Evolutionary conservation across 345 rosid genomes (phyloP).

Genomic region (Aegle marmelos): DNA sequence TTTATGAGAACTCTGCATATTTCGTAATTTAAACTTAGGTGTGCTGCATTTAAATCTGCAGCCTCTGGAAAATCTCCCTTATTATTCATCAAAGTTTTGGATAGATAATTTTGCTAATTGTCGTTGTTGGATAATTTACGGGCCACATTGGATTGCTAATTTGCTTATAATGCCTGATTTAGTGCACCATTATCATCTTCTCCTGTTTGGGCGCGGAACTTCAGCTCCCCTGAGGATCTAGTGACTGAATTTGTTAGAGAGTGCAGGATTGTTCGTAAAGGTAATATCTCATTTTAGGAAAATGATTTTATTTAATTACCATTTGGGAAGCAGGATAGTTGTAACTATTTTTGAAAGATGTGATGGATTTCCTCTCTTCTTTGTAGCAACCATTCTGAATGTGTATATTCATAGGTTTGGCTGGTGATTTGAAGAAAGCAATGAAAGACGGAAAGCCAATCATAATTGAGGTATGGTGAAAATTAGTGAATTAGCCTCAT

Average conservation of each 20-base stretch:
- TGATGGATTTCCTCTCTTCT: constrained; percentile 1
- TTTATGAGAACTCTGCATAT: background rate
- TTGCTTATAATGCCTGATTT: constrained; percentile 1
- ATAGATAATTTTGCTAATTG: background rate
- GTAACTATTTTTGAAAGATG: background rate
- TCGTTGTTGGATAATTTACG: background rate
- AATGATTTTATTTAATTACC: background rate
- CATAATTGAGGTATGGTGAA: constrained; percentile 72
- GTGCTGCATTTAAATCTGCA: background rate
- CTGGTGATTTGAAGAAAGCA: constrained; percentile 98
- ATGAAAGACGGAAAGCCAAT: constrained; percentile 99
- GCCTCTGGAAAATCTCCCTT: background rate
- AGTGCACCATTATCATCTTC: constrained; percentile 94
- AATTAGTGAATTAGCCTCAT: background rate
- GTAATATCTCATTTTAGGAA: constrained; percentile 32
- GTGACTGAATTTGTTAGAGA: constrained; percentile 94
- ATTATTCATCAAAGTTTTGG: background rate
- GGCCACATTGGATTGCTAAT: constrained; percentile 3
- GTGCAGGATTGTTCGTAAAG: constrained; percentile 97
- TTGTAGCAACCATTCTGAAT: constrained; percentile 9
- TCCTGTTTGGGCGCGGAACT: constrained; percentile 93
- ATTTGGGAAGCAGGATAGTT: background rate
- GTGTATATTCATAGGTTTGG: constrained; percentile 63
- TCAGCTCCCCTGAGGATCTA: constrained; percentile 81
- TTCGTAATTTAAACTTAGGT: background rate